phyloP scores from a whole-genome alignment of 371 early-diverging fungal species.

The Chytridium lagenaria region DNA sequence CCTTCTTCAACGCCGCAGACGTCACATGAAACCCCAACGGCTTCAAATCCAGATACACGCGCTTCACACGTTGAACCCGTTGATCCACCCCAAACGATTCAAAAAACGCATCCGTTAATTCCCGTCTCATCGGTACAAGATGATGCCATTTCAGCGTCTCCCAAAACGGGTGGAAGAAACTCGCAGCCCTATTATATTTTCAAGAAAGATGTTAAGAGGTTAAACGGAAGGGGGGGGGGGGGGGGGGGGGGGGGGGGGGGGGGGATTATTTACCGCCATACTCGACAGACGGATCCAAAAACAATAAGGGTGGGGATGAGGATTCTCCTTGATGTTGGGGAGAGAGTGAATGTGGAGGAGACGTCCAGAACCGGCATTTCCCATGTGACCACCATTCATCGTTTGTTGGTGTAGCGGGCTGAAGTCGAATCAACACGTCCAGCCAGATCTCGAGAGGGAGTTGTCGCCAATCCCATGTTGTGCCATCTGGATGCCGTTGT shows the following conservation, averaged over 20 bases:
- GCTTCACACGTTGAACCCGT: not conserved
- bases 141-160: not conserved
- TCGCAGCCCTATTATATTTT: not conserved
- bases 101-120: not conserved
- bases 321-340: not conserved
- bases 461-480: not conserved
- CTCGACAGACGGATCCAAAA: not conserved
- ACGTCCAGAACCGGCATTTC: not conserved
- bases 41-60: not conserved
- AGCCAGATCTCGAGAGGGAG: not conserved
- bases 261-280: too few relatives aligned
- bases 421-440: not conserved
- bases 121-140: not conserved
- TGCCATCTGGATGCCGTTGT: too few relatives aligned
- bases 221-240: too few relatives aligned
- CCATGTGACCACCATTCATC: too few relatives aligned
- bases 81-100: not conserved
- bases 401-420: not conserved
- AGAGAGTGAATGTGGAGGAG: not conserved
- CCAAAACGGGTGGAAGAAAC: not conserved
- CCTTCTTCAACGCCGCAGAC: not conserved
- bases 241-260: too few relatives aligned
- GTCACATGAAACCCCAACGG: not conserved
- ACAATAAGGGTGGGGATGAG: not conserved
- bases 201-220: too few relatives aligned